A percentile compares a stretch with the other conserved stretches of the same genome.
Conservation (phyloP, 129 eudicot genomes). For the Flaveria brownii region DNA sequence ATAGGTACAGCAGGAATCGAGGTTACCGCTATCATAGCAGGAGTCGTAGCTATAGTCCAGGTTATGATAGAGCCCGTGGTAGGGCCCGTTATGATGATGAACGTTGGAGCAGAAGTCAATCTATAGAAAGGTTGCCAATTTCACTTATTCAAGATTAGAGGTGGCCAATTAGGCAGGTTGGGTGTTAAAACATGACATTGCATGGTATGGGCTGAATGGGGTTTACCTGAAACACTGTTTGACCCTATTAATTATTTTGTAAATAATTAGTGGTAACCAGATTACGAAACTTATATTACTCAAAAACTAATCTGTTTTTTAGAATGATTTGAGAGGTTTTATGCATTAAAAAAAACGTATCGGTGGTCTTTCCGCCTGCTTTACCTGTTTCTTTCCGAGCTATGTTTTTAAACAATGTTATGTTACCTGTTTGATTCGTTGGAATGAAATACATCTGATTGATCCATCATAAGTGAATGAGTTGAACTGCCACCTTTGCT, state of each 20-base stretch:
- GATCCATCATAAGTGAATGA: background rate
- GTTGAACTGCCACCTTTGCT: background rate
- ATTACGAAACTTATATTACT: background rate
- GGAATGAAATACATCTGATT: too few relatives aligned
- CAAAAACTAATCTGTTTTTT: background rate
- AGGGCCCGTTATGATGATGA: slow-evolving; percentile 48
- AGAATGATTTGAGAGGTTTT: background rate
- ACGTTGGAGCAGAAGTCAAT: slow-evolving; percentile 52
- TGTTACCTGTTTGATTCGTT: too few relatives aligned
- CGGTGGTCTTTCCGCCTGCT: too few relatives aligned
- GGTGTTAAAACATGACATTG: slow-evolving; percentile 5
- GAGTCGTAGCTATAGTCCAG: slow-evolving; percentile 66
- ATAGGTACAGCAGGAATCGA: slow-evolving; percentile 52
- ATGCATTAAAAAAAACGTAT: too few relatives aligned
- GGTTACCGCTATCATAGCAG: slow-evolving; percentile 52
- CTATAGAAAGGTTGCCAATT: slow-evolving; percentile 46
- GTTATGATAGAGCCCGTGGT: slow-evolving; percentile 49
- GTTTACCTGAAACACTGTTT: background rate
- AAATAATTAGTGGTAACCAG: background rate
- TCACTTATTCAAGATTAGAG: background rate
- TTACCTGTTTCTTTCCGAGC: too few relatives aligned
- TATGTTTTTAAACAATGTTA: too few relatives aligned
- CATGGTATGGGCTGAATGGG: background rate
- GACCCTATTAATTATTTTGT: too few relatives aligned
- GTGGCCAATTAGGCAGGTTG: background rate